Conservation (phyloP, 2,329 filamentous ascomycete species). For the Cyclaneusma minus region DNA sequence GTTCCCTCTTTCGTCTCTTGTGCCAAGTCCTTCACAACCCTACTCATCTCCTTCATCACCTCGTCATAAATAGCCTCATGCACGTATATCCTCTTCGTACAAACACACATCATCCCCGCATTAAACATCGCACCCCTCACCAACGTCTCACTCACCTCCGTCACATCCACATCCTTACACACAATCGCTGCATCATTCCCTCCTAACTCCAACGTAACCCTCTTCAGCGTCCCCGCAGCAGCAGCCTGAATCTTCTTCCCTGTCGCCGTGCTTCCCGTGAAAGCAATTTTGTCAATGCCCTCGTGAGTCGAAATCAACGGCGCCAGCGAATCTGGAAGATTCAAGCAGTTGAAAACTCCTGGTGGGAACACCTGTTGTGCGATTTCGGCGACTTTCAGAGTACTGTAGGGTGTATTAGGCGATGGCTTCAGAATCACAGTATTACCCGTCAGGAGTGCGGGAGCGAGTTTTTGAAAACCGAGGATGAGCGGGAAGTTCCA, state of each 20-base stretch:
- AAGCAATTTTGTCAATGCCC: constrained; percentile 39
- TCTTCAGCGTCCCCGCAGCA: constrained; percentile 34
- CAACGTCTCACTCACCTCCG: constrained; percentile 25
- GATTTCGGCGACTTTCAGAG: constrained; percentile 35
- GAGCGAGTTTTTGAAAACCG: constrained; percentile 32
- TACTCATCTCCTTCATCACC: constrained; percentile 31
- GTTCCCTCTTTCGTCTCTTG: constrained; percentile 22
- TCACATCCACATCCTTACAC: constrained; percentile 34
- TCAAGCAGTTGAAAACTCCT: constrained; percentile 39
- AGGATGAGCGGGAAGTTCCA: constrained; percentile 41
- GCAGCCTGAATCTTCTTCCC: constrained; percentile 32
- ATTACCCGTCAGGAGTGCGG: constrained; percentile 34
- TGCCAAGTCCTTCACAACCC: constrained; percentile 29
- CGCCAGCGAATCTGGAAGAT: constrained; percentile 37
- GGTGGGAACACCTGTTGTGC: constrained; percentile 31
- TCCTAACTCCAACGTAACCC: constrained; percentile 35
- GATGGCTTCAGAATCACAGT: constrained; percentile 42
- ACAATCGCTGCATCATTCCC: constrained; percentile 40
- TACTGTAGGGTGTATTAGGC: constrained; percentile 36
- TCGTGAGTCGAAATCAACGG: constrained; percentile 36
- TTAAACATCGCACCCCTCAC: constrained; percentile 33
- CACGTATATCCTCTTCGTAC: constrained; percentile 43
- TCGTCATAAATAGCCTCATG: constrained; percentile 42
- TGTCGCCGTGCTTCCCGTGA: constrained; percentile 38
- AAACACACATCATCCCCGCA: constrained; percentile 38